A percentile compares a stretch with the other conserved stretches of the same genome.
Evolutionary conservation across 345 rosid species (phyloP).

Genomic region (Kernera saxatilis): DNA sequence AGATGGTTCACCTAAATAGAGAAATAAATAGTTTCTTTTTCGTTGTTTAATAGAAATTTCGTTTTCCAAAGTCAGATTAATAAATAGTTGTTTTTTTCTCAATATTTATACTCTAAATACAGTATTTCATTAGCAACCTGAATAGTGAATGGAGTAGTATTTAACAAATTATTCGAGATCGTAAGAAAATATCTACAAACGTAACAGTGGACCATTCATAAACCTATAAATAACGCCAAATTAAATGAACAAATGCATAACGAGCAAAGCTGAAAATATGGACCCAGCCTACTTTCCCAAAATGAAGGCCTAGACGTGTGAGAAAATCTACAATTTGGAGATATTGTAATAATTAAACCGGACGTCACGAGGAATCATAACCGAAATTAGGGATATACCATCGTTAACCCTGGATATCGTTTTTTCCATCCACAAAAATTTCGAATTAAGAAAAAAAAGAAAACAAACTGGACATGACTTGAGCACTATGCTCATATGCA

Average conservation of each 20-base stretch:
- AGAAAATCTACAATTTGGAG: neutral
- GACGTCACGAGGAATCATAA: neutral
- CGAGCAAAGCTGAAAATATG: neutral
- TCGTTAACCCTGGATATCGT: too few relatives aligned
- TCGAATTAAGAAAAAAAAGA: neutral
- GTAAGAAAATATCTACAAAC: too few relatives aligned
- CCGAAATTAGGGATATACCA: neutral
- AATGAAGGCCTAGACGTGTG: neutral
- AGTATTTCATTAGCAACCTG: too few relatives aligned
- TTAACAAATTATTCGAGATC: too few relatives aligned
- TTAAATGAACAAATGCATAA: constrained; percentile 13
- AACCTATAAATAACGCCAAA: neutral
- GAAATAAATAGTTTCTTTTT: too few relatives aligned
- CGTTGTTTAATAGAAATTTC: too few relatives aligned
- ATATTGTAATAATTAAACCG: neutral
- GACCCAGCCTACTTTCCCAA: constrained; percentile 12
- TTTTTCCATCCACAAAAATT: neutral
- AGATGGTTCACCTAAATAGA: neutral
- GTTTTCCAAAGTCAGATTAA: neutral
- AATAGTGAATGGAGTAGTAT: too few relatives aligned
- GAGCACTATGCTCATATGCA: neutral
- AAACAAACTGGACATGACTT: neutral
- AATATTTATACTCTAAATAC: neutral
- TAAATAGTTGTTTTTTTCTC: neutral
- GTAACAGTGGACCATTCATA: neutral